These are phyloP conservation scores for Gloeophyllum trabeum DNA, from an alignment of 768 basidiomycete species.

Conservation along the genomic window DNA sequence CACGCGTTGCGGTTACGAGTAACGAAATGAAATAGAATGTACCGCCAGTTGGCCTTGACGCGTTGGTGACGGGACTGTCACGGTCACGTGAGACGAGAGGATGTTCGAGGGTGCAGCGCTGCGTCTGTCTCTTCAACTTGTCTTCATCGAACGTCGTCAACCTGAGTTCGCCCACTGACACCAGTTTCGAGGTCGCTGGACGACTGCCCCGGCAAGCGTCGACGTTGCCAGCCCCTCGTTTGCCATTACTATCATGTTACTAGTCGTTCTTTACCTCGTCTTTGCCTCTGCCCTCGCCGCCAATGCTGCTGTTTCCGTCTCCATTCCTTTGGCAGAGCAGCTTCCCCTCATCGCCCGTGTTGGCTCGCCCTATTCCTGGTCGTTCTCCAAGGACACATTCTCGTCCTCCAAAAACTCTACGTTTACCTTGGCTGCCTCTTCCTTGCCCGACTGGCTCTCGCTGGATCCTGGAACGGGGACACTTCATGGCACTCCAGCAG, in stretches of 20 bases:
- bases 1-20: no score
- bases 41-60: no score
- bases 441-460: slow-evolving; percentile 65
- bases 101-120: no score
- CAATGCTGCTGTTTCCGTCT: slow-evolving; percentile 31
- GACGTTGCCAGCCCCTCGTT: slow-evolving; percentile 1
- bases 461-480: slow-evolving; percentile 53
- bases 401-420: slow-evolving; percentile 28
- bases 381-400: slow-evolving; percentile 60
- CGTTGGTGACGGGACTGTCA: no score
- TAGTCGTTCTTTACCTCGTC: slow-evolving; percentile 29
- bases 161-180: background rate
- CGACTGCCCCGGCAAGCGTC: slow-evolving; percentile 9
- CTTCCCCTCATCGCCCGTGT: slow-evolving; percentile 70
- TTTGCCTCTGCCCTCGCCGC: slow-evolving; percentile 24
- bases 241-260: slow-evolving; percentile 22
- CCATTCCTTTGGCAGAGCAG: slow-evolving; percentile 58
- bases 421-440: slow-evolving; percentile 38
- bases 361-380: slow-evolving; percentile 54
- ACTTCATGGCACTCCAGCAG: slow-evolving; percentile 59
- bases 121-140: no score
- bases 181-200: slow-evolving; percentile 10
- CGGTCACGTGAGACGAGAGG: no score
- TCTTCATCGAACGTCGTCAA: no score
- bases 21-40: no score